phyloP scores from a whole-genome alignment of 2,329 filamentous ascomycete species.

The Talaromyces verruculosus region DNA sequence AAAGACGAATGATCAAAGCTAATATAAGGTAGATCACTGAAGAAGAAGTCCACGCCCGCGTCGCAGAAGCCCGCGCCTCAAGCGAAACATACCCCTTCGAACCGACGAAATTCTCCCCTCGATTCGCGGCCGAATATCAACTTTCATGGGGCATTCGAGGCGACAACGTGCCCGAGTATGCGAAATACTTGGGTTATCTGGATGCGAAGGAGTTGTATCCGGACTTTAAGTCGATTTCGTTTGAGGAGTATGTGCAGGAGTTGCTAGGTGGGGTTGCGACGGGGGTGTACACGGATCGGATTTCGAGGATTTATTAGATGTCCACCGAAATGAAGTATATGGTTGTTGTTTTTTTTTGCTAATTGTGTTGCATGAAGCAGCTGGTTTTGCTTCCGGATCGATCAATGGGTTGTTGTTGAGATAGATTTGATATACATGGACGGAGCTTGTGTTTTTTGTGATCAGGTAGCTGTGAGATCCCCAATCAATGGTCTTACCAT shows the following conservation, averaged over 20 bases:
- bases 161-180: conserved; percentile 51
- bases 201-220: conserved; percentile 52
- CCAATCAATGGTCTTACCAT: background rate
- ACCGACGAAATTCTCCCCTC: conserved; percentile 16
- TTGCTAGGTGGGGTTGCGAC: conserved; percentile 37
- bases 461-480: background rate
- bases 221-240: conserved; percentile 39
- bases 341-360: background rate
- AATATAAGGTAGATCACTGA: background rate
- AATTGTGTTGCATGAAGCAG: conserved; percentile 2
- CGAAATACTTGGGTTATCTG: conserved; percentile 54
- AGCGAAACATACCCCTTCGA: conserved; percentile 22
- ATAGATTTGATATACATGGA: conserved; percentile 3
- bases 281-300: conserved; percentile 23
- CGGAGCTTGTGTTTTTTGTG: background rate
- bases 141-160: conserved; percentile 44
- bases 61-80: conserved; percentile 14
- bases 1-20: no score
- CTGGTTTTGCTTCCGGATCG: conserved; percentile 8
- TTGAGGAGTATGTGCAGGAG: conserved; percentile 37
- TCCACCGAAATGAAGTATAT: background rate
- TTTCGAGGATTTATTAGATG: conserved; percentile 21
- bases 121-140: conserved; percentile 36
- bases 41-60: conserved; percentile 18
- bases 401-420: background rate